phyloP scores from a whole-genome alignment of 2,329 filamentous ascomycete genomes.

The Ophiosphaerella korrae region DNA sequence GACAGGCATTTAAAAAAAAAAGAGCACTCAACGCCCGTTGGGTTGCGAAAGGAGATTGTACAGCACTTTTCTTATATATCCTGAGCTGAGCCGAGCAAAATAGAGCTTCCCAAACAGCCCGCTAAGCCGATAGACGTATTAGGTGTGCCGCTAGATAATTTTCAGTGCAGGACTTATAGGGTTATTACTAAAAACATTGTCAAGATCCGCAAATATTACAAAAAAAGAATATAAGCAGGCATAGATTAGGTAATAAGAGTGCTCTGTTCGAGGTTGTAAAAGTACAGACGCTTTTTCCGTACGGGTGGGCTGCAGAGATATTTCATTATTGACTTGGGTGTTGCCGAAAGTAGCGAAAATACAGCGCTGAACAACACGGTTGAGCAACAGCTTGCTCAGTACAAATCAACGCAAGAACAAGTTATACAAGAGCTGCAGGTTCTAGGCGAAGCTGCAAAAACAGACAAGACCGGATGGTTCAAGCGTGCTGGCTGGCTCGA shows the following conservation, averaged over 20 bases:
- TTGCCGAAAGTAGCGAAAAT: slow-evolving; percentile 2
- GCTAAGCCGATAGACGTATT: neutral
- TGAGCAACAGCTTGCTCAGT: neutral
- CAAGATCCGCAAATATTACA: neutral
- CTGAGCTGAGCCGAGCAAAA: neutral
- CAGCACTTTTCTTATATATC: neutral
- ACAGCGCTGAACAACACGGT: neutral
- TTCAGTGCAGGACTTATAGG: neutral
- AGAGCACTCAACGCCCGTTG: neutral
- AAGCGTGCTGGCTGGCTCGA: slow-evolving; percentile 6
- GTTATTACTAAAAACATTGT: neutral
- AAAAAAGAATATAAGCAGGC: neutral
- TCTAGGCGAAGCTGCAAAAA: slow-evolving; percentile 8
- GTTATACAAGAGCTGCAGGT: neutral
- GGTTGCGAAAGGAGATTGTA: neutral
- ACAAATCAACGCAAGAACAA: neutral
- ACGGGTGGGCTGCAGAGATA: slow-evolving; percentile 4
- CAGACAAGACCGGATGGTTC: slow-evolving; percentile 9
- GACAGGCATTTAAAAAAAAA: neutral
- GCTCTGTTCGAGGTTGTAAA: slow-evolving; percentile 4
- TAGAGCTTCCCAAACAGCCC: slow-evolving; percentile 5
- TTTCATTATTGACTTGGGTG: slow-evolving; percentile 9
- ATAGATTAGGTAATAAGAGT: slow-evolving; percentile 1
- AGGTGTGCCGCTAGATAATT: neutral
- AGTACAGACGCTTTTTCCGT: slow-evolving; percentile 9